phyloP scores from a whole-genome alignment of 345 rosid species.

The Aurinia saxatilis region DNA sequence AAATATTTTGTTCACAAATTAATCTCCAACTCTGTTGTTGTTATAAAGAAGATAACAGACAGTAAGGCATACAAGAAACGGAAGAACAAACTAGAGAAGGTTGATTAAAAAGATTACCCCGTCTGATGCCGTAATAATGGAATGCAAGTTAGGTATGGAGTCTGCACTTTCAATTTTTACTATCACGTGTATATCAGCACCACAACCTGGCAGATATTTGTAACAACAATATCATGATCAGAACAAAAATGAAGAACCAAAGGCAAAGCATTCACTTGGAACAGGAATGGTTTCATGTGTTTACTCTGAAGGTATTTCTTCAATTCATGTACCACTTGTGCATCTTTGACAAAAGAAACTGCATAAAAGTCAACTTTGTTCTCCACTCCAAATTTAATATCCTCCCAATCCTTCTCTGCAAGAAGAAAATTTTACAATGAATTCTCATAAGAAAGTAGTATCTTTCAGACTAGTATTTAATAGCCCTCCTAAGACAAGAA shows the following conservation, averaged over 20 bases:
- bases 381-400: constrained; percentile 96
- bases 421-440: constrained; percentile 11
- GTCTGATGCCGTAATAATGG: constrained; percentile 96
- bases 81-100: background rate
- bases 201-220: constrained; percentile 37
- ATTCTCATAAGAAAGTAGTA: constrained; percentile 1
- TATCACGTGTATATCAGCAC: constrained; percentile 83
- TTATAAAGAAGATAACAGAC: background rate
- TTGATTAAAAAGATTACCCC: constrained; percentile 52
- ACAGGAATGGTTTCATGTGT: background rate
- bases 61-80: background rate
- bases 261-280: constrained; percentile 1
- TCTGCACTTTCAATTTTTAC: constrained; percentile 97
- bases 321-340: constrained; percentile 95
- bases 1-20: background rate
- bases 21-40: background rate
- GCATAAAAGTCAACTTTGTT: constrained; percentile 94
- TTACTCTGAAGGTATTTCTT: constrained; percentile 82
- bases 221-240: background rate
- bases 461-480: background rate
- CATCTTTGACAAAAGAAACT: constrained; percentile 97
- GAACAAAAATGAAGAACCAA: background rate
- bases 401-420: constrained; percentile 99
- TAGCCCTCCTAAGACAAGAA: background rate
- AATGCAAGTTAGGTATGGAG: constrained; percentile 87